Percentiles rank a stretch among this genome's conserved stretches.
Evolutionary conservation across 164 flowering plant genomes (phyloP).

Genomic region (Berberis vulgaris): DNA sequence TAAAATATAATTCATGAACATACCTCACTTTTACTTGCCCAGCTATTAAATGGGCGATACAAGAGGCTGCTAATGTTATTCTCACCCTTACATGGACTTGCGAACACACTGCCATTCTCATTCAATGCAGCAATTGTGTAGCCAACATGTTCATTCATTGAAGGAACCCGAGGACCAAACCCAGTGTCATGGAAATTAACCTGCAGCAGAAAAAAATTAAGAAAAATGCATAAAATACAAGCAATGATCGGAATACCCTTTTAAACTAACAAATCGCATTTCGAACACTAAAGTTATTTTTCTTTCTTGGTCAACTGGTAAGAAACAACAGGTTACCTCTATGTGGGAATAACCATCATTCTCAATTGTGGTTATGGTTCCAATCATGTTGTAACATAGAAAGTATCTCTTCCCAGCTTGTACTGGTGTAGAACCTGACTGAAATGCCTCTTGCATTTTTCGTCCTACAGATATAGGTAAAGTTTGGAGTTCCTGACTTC

Average conservation of each 20-base stretch:
- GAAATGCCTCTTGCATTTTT: conserved; percentile 83
- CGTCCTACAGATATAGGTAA: conserved; percentile 17
- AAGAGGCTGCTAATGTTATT: conserved; percentile 89
- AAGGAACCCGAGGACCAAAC: conserved; percentile 84
- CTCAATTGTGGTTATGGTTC: conserved; percentile 72
- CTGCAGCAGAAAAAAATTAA: conserved; percentile 32
- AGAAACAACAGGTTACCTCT: conserved; percentile 45
- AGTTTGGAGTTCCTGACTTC: conserved; percentile 23
- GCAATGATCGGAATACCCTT: background rate
- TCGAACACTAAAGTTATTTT: no score
- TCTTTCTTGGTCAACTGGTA: background rate
- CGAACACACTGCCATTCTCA: conserved; percentile 92
- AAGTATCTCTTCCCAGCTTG: conserved; percentile 73
- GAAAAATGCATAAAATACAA: background rate
- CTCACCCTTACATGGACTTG: conserved; percentile 86
- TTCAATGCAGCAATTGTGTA: conserved; percentile 92
- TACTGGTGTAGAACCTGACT: conserved; percentile 80
- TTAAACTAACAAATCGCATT: no score
- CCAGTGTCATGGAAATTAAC: conserved; percentile 97
- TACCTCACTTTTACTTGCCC: conserved; percentile 99
- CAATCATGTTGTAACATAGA: conserved; percentile 94
- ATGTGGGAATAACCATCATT: conserved; percentile 82
- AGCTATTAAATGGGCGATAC: conserved; percentile 95
- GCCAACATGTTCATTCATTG: conserved; percentile 96
- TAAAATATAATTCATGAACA: conserved; percentile 8